Conservation (phyloP, 2,329 filamentous ascomycete genomes). For the Calonectria naviculata region DNA sequence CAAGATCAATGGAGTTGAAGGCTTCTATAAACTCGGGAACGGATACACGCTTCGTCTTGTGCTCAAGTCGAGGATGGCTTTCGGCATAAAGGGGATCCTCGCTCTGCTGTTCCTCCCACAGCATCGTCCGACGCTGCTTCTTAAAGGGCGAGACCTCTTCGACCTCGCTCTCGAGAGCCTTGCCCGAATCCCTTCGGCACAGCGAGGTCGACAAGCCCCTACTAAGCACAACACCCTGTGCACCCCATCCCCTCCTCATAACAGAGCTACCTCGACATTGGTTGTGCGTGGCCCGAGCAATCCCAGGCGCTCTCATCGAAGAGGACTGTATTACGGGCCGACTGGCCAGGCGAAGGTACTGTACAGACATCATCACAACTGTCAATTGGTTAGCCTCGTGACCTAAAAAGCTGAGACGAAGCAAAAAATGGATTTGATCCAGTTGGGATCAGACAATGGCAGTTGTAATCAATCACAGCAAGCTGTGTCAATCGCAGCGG, state of each 20-base stretch:
- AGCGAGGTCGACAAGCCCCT: conserved; percentile 38
- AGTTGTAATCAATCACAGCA: conserved; percentile 56
- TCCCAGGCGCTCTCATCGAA: conserved; percentile 20
- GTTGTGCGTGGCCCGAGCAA: conserved; percentile 23
- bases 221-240: conserved; percentile 5
- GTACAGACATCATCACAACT: conserved; percentile 51
- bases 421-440: conserved; percentile 20
- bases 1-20: conserved; percentile 38
- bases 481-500: conserved; percentile 62
- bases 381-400: conserved; percentile 32
- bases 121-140: conserved; percentile 46
- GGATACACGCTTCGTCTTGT: conserved; percentile 40
- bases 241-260: conserved; percentile 23
- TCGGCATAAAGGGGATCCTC: conserved; percentile 49
- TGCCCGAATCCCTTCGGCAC: conserved; percentile 16
- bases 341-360: conserved; percentile 50
- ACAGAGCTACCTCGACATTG: conserved; percentile 21
- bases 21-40: conserved; percentile 49
- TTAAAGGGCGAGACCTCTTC: conserved; percentile 49
- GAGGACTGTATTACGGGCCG: conserved; percentile 39
- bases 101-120: conserved; percentile 46
- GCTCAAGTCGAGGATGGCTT: conserved; percentile 48
- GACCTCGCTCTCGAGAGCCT: conserved; percentile 29
- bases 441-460: conserved; percentile 50
- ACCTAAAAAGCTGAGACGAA: conserved; percentile 15